Evolutionary conservation across 768 basidiomycete genomes (phyloP).

Genomic region (Gyrodon lividus): DNA sequence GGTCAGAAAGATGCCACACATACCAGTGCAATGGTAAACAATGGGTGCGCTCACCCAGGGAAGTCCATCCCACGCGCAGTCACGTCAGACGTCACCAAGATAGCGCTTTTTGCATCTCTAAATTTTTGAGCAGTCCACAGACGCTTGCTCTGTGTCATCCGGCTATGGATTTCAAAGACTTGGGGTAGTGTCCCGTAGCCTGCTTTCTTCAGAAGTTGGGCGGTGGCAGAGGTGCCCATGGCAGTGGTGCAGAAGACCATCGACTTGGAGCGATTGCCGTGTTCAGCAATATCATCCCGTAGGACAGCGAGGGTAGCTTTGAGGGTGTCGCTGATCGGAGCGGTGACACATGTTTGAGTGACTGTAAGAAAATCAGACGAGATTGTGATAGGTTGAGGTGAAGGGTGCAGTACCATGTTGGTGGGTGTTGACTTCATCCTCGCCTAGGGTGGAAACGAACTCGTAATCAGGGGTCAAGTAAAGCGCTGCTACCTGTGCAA

Average conservation of each 20-base stretch:
- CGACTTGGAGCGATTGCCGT: constrained; percentile 36
- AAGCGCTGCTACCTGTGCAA: constrained; percentile 24
- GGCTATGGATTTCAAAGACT: constrained; percentile 56
- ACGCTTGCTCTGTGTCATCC: constrained; percentile 50
- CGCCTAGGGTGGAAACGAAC: constrained; percentile 59
- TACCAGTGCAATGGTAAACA: too few relatives aligned
- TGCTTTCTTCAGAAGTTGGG: constrained; percentile 35
- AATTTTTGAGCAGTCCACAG: constrained; percentile 51
- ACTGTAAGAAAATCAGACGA: constrained; percentile 29
- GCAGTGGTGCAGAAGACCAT: constrained; percentile 74
- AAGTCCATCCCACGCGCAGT: constrained; percentile 70
- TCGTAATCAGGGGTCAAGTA: constrained; percentile 28
- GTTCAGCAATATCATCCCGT: constrained; percentile 32
- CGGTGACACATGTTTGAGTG: constrained; percentile 45
- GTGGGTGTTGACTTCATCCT: constrained; percentile 60
- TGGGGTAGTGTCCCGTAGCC: constrained; percentile 31
- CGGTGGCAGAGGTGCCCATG: constrained; percentile 47
- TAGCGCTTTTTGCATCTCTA: constrained; percentile 40
- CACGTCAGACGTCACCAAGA: constrained; percentile 56
- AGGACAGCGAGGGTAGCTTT: constrained; percentile 42
- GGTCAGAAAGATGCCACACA: constrained; percentile 7
- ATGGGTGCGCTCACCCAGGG: constrained; percentile 42
- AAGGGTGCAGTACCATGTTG: constrained; percentile 44
- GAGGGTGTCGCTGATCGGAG: constrained; percentile 41
- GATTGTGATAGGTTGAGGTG: background rate